Evolutionary conservation across 768 basidiomycete genomes (phyloP), one percentile per base, ranked within the genome.

Genomic region (Rhizopogon salebrosus): DNA sequence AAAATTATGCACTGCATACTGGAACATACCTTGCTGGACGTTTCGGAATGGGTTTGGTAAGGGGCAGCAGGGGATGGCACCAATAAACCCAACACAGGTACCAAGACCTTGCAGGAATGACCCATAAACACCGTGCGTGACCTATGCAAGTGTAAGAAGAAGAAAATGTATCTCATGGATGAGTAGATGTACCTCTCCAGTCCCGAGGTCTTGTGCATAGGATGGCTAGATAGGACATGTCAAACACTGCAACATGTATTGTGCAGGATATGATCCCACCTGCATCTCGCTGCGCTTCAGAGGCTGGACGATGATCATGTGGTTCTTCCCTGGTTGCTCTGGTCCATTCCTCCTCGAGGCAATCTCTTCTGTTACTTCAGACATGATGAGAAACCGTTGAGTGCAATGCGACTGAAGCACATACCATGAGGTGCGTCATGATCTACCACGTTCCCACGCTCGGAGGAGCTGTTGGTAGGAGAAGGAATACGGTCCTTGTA

Each of bases 171-270:
- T 23, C 26, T 18, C 20, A 34, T 34, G 16, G 36, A 34, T 14
- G 38, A 10, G 26, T 14, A 42, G 35, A 48, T 70, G 18, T 41
- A 82, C 80, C 64, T 83, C 84, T 6, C 67, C 72, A 24, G 80
- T 76, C 39, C 93, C 92, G 39, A 93, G 70, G 67, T 95, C 92
- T 70, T 98, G 93, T 2, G 93, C 83, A 67, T 98, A 97, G 0
- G 89, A 92, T 2, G 89, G 92, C 86, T 97, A 68, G 8, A 45
- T 45, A 49, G 36, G 8, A 35, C 3, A 11, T 6, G 39, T 56
- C 18, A 49, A 9, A 23, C 18, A 26, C 29, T 40, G 14, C 48
- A 38, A 23, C 10, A 10, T 26, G 37, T 23, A 11, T 6, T 36
- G 31, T 5, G 7, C 2, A 23, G 3, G 3, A n/a, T 23, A 20